phyloP scores from a whole-genome alignment of 2,329 filamentous ascomycete genomes.

The Grosmannia penicillata region DNA sequence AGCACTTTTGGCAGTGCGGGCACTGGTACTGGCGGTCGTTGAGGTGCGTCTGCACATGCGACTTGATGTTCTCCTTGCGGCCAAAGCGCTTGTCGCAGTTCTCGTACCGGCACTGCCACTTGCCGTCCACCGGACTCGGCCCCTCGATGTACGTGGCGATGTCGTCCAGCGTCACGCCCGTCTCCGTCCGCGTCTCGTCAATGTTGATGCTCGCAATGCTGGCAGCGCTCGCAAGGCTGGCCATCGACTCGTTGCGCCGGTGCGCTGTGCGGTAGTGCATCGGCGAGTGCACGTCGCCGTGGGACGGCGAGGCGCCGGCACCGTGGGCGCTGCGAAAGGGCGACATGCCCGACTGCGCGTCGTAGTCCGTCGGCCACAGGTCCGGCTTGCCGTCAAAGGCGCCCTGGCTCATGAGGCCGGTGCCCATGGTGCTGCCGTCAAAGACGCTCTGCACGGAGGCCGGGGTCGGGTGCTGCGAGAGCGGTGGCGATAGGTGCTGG shows the following conservation, averaged over 20 bases:
- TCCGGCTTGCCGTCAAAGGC: conserved; percentile 29
- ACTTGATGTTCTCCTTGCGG: conserved; percentile 98
- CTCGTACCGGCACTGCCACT: conserved; percentile 60
- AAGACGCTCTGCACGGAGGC: conserved; percentile 30
- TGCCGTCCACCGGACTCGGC: conserved; percentile 57
- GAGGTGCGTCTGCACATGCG: conserved; percentile 93
- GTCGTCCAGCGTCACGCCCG: conserved; percentile 77
- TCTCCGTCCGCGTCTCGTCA: conserved; percentile 54
- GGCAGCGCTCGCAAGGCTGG: conserved; percentile 40
- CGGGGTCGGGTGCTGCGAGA: conserved; percentile 37
- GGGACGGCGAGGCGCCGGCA: conserved; percentile 1
- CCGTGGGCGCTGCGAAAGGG: conserved; percentile 4
- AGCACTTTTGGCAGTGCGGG: conserved; percentile 85
- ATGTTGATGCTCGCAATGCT: conserved; percentile 49
- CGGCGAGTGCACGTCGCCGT: conserved; percentile 10
- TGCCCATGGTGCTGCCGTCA: conserved; percentile 19
- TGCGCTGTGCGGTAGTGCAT: conserved; percentile 24
- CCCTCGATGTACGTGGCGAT: conserved; percentile 61
- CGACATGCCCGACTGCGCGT: conserved; percentile 9
- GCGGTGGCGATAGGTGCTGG: conserved; percentile 25
- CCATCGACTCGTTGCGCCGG: conserved; percentile 43
- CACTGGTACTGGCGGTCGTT: conserved; percentile 93
- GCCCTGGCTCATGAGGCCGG: conserved; percentile 8
- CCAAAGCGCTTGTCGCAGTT: conserved; percentile 83
- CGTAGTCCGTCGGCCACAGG: conserved; percentile 17